Percentiles rank a stretch among this genome's conserved stretches.
These are phyloP conservation scores for Fusarium globosum DNA, from an alignment of 2,329 filamentous ascomycete genomes.

Conservation along the genomic window DNA sequence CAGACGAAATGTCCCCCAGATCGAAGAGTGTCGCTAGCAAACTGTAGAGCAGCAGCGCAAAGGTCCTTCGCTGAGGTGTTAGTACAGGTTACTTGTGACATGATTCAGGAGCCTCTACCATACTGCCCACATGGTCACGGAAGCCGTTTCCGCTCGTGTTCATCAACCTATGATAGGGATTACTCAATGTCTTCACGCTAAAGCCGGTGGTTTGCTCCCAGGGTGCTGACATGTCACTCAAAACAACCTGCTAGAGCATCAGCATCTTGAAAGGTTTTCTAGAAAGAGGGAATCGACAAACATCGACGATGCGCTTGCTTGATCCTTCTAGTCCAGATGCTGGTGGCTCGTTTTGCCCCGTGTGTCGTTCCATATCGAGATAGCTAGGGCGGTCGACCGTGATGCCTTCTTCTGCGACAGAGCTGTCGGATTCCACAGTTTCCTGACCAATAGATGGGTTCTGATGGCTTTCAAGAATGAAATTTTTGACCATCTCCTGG, in stretches of 20 bases:
- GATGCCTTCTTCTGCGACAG: constrained; percentile 37
- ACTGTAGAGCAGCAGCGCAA: constrained; percentile 84
- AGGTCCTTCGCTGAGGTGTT: constrained; percentile 73
- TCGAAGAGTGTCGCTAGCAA: constrained; percentile 85
- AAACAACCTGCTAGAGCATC: constrained; percentile 70
- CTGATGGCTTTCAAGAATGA: constrained; percentile 70
- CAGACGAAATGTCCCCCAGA: constrained; percentile 91
- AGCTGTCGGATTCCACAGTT: neutral
- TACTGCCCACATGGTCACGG: constrained; percentile 90
- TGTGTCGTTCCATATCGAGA: constrained; percentile 71
- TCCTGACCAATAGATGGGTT: constrained; percentile 17
- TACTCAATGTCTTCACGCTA: constrained; percentile 90
- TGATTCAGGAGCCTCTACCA: constrained; percentile 71
- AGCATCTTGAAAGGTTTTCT: constrained; percentile 9
- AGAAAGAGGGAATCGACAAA: constrained; percentile 48
- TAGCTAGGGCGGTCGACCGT: constrained; percentile 65
- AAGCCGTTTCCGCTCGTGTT: constrained; percentile 93
- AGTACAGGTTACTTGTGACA: neutral
- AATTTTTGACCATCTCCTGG: constrained; percentile 80
- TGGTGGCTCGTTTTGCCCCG: constrained; percentile 5
- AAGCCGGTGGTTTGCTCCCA: constrained; percentile 85
- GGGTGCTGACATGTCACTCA: constrained; percentile 99
- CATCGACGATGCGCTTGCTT: constrained; percentile 73
- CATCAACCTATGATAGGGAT: constrained; percentile 98
- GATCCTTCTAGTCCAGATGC: constrained; percentile 22